Conservation (phyloP, 1,284 basidiomycete genomes). For the Apiotrichum brassicae region DNA sequence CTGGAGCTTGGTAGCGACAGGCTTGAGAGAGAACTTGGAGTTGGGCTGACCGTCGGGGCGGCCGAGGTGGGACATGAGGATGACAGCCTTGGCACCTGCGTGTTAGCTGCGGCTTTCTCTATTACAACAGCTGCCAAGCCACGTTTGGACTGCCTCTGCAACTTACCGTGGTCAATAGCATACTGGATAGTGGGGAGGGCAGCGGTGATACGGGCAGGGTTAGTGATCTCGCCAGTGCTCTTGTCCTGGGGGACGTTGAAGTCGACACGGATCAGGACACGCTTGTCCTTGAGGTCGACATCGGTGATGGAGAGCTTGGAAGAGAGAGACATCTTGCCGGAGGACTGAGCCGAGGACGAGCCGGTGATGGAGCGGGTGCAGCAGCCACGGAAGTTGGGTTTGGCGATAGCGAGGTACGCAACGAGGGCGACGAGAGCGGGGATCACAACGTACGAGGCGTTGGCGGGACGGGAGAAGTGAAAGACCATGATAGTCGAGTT, state of each 20-base stretch:
- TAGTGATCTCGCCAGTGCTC: conserved; percentile 78
- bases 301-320: conserved; percentile 92
- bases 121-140: too few relatives aligned
- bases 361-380: not conserved
- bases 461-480: conserved; percentile 2
- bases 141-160: too few relatives aligned
- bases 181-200: conserved; percentile 95
- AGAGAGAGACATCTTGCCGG: conserved; percentile 77
- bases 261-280: conserved; percentile 94
- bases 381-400: not conserved
- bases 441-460: conserved; percentile 2
- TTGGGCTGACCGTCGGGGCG: conserved; percentile 90
- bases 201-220: conserved; percentile 92
- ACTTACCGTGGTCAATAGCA: conserved; percentile 75
- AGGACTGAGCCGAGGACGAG: not conserved
- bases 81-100: conserved; percentile 72
- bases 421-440: conserved; percentile 6
- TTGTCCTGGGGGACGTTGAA: conserved; percentile 85
- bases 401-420: conserved; percentile 4
- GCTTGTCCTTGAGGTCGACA: conserved; percentile 72
- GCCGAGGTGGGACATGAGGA: conserved; percentile 97
- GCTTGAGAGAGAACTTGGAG: conserved; percentile 85
- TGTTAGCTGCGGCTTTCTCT: not conserved
- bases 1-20: conserved; percentile 66
- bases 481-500: not conserved